Base-by-base conservation (phyloP, 2,329 filamentous ascomycete genomes). In the Aschersonia sp. region DNA sequence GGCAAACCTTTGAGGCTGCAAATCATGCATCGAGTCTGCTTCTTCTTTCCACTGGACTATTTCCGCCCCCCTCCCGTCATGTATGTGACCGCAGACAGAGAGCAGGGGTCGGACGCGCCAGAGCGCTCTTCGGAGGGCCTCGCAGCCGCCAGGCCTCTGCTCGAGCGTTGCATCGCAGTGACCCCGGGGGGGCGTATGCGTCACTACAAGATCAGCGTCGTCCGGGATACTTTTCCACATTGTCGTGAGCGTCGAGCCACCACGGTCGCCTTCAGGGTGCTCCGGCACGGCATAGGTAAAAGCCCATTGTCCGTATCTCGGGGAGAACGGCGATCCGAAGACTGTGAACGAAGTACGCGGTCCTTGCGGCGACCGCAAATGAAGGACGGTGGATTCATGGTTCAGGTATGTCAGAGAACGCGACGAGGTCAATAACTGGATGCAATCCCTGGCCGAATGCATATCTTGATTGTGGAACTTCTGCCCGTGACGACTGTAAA, bases 241-340 rank as follows among this genome's bases (percentile, higher is more conserved):
- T 5, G 48, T 50, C n/a, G 63, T 58, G 33, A 60, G 52, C n/a
- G 57, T 50, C 10, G 54, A 47, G 40, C 45, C 50, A 14, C 51
- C 53, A 32, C 53, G 47, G 39, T 45, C 50, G 14, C 51, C 53
- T 31, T 50, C 45, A 12, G 43, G 46, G 33, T 51, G 50, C 31
- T 50, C 49, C 22, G 62, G 51, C 8, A 60, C 55, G 9, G 64
- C 60, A 58, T 87, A 87, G 52, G 74, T 72, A 56, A 87, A 87
- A 0, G 81, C 84, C 81, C 83, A 86, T 14, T 70, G 63, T 3
- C 72, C 69, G 43, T 65, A 61, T 2, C 66, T 58, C 0, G 76
- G 83, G 33, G 79, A 79, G 57, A 73, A 81, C 0, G 84, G 85
- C 4, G 82, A 86, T 1, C 81, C 84, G 58, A 87, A 88, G 42